These are phyloP conservation scores for Williopsis jadinii DNA, from an alignment of 1,139 yeast species.

Conservation along the genomic window DNA sequence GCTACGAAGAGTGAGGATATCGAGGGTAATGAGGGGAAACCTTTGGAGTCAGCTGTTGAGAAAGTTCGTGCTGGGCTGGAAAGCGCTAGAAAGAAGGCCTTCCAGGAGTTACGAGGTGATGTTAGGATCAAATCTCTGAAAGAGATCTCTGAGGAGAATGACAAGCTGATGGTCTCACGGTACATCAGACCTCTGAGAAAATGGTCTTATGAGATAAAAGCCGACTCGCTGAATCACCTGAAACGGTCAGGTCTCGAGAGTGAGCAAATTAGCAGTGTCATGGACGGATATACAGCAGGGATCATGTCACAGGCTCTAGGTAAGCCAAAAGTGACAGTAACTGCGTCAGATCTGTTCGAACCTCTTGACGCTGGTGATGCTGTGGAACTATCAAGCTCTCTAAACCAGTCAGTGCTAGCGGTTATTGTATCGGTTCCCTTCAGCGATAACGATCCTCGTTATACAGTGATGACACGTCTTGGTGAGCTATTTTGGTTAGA, in stretches of 20 bases:
- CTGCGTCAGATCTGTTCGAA: slow-evolving; percentile 11
- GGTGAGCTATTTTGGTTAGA: slow-evolving; percentile 51
- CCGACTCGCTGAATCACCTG: background rate
- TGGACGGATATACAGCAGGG: slow-evolving; percentile 1
- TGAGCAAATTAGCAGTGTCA: background rate
- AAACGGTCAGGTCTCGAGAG: background rate
- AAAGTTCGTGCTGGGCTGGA: background rate
- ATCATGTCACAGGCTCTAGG: slow-evolving; percentile 3
- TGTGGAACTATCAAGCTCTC: slow-evolving; percentile 31
- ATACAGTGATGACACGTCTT: slow-evolving; percentile 45
- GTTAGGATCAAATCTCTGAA: slow-evolving; percentile 4
- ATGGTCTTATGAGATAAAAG: slow-evolving; percentile 2
- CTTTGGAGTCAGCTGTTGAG: background rate
- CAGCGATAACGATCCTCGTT: slow-evolving; percentile 37
- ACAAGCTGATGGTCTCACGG: slow-evolving; percentile 3
- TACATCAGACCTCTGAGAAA: slow-evolving; percentile 9
- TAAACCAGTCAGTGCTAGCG: slow-evolving; percentile 31
- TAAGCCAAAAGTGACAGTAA: slow-evolving; percentile 1
- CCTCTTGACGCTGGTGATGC: slow-evolving; percentile 38
- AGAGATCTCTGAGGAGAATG: slow-evolving; percentile 6
- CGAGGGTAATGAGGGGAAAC: too few species aligned
- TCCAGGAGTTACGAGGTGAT: slow-evolving; percentile 11
- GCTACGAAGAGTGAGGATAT: too few species aligned
- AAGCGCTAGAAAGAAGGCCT: slow-evolving; percentile 7
- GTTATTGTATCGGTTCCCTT: slow-evolving; percentile 39